Conservation (phyloP, 2,329 filamentous ascomycete genomes). For the Calonectria pseudoreteaudii region DNA sequence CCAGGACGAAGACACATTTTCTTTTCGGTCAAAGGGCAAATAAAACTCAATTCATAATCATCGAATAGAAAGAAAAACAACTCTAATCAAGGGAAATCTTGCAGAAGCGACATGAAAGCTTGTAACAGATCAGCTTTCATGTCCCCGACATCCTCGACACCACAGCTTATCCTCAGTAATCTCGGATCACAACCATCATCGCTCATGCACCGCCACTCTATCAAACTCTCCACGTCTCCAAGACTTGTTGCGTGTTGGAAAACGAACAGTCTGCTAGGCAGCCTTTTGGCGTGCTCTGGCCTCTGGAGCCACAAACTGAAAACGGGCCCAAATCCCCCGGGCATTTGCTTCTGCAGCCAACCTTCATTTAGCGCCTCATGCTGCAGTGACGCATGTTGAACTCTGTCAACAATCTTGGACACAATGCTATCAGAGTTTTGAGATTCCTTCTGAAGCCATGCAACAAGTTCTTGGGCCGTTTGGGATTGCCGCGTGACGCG, state of each 20-base stretch:
- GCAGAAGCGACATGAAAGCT: not conserved
- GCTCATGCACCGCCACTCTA: not conserved
- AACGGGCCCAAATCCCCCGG: not conserved
- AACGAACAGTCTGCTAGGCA: not conserved
- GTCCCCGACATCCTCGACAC: not conserved
- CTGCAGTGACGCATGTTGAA: not conserved
- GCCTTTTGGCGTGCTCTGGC: not conserved
- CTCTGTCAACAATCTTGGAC: not conserved
- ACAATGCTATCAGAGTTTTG: not conserved
- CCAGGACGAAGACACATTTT: not conserved
- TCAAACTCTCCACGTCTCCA: not conserved
- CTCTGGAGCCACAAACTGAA: not conserved
- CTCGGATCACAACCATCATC: not conserved
- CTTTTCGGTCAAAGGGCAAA: not conserved
- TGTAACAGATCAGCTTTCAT: not conserved
- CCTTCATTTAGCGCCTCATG: not conserved
- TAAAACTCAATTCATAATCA: not conserved
- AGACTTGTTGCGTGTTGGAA: not conserved
- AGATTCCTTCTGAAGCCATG: not conserved
- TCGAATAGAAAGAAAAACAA: not conserved
- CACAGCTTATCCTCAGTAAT: not conserved
- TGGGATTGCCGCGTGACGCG: not conserved
- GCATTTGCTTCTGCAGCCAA: conserved; percentile 3
- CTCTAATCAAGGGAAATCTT: not conserved
- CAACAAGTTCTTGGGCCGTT: not conserved